A percentile compares a stretch with the other conserved stretches of the same genome.
phyloP scores from a whole-genome alignment of 257 asterid species.

The Przewalskia tangutica region DNA sequence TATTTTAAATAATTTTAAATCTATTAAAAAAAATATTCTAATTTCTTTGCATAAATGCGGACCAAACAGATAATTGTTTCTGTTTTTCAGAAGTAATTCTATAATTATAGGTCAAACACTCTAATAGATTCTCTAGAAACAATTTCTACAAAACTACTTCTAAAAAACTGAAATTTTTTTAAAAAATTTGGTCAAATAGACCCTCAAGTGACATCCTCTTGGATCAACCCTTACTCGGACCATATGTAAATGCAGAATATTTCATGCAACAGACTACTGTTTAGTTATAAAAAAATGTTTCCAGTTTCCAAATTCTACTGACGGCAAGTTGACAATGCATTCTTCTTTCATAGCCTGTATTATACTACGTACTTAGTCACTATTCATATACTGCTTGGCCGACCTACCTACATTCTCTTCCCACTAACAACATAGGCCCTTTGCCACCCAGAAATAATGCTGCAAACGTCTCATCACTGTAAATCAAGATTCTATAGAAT shows the following conservation, averaged over 20 bases:
- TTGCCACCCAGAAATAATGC: neutral
- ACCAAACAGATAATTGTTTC: no score
- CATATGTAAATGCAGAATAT: neutral
- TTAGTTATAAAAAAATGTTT: neutral
- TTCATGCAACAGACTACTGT: neutral
- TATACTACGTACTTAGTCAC: neutral
- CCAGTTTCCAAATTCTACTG: neutral
- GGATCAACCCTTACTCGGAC: neutral
- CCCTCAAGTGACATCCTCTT: no score
- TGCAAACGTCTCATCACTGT: conserved; percentile 1
- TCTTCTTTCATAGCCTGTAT: neutral
- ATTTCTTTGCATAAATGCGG: no score
- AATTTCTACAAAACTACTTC: no score
- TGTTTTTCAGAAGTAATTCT: no score
- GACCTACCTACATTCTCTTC: neutral
- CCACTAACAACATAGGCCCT: neutral
- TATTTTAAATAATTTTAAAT: no score
- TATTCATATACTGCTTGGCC: neutral
- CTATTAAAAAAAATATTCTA: no score
- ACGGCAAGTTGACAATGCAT: neutral
- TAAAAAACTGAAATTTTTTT: no score
- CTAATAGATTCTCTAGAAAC: no score
- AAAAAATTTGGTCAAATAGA: no score
- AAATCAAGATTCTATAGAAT: neutral
- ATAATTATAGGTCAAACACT: no score